Base-by-base conservation (phyloP, 164 flowering plant species). In the Berberis vulgaris region DNA sequence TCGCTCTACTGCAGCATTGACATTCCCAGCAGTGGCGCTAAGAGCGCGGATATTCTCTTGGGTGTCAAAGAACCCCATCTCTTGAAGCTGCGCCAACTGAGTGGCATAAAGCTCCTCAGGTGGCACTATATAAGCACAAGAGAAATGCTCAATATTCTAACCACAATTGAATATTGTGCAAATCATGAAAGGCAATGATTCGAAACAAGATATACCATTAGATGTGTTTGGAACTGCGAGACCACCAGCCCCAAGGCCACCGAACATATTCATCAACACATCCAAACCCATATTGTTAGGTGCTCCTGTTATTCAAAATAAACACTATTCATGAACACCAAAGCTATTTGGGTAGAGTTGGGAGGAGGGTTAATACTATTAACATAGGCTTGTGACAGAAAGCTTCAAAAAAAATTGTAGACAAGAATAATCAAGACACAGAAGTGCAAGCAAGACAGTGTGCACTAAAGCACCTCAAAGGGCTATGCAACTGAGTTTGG, bases 1-100 rank as follows among this genome's bases (percentile, higher is more conserved):
- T 40, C 96, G 86, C 76, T 94, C 97, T n/a, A 94, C 93, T 2
- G 99, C 99, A 10, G 99, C 99, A 72, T 91, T 86, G n/a, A 94
- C 99, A 69, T 94, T 94, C 38, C 99, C 99, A 3, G 85, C 69
- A 11, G 97, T 86, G 10, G 96, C 96, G 39, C 77, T 79, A 70
- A 94, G 76, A 1, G 96, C 99, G 61, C 90, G 74, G 65, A 94
- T 89, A 60, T 94, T 94, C 78, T 91, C 97, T 74, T 84, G 88
- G 1, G 89, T 84, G 69, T 94, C 99, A 69, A 84, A 83, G 79
- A 91, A 94, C 50, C 99, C 99, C 99, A 91, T 94, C 71, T 94
- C 99, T 79, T 86, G 97, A 60, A 94, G 96, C 76, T 89, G 99
- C 41, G 87, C 64, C 45, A 94, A 79, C 68, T 94, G 96, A 38